Conservation (phyloP, 768 basidiomycete species). For the Amanita pallidorosea region DNA sequence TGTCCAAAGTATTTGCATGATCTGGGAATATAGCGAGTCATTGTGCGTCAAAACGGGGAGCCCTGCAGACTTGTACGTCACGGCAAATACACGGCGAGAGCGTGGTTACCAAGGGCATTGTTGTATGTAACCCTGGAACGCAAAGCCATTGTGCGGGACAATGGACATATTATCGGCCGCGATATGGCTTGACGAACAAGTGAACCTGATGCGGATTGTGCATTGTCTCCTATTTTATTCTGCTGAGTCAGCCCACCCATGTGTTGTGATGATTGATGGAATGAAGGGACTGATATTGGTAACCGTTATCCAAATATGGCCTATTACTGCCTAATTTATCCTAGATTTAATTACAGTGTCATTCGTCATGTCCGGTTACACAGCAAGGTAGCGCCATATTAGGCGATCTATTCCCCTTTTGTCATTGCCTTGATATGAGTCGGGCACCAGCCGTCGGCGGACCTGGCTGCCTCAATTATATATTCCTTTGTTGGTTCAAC, state of each 20-base stretch:
- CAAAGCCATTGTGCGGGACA: background rate
- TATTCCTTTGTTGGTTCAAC: background rate
- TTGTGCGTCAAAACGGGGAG: background rate
- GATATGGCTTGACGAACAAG: background rate
- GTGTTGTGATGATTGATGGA: background rate
- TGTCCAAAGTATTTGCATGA: conserved; percentile 86
- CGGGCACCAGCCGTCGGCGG: background rate
- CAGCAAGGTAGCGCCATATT: background rate
- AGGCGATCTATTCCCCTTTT: conserved; percentile 1
- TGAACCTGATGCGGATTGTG: background rate
- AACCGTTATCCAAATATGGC: background rate
- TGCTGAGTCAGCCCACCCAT: conserved; percentile 3
- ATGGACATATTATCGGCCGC: background rate
- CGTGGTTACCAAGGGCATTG: conserved; percentile 2
- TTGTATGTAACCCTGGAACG: conserved; percentile 3
- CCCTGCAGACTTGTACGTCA: conserved; percentile 4
- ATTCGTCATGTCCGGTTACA: background rate
- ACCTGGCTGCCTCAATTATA: conserved; percentile 12
- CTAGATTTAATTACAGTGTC: background rate
- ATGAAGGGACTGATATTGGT: background rate
- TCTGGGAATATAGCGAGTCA: background rate
- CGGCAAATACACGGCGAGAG: background rate
- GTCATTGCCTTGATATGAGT: background rate
- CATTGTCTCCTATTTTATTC: background rate
- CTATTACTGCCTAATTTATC: background rate